phyloP scores from a whole-genome alignment of 164 flowering plant species.

The Echeveria elegans region DNA sequence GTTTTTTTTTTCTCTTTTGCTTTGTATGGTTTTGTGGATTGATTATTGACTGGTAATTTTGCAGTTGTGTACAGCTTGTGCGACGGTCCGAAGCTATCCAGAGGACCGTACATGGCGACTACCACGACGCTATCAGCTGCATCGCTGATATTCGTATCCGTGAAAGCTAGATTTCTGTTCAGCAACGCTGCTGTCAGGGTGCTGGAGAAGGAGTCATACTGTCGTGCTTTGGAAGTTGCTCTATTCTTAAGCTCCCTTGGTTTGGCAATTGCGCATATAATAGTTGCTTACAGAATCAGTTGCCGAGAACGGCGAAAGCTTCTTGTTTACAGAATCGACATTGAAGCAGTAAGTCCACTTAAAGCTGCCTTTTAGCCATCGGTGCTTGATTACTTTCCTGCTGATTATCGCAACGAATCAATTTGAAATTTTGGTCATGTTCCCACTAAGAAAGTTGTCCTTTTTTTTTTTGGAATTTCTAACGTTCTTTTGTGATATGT shows the following conservation, averaged over 20 bases:
- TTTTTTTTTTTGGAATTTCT: too few species aligned
- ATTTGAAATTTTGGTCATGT: too few species aligned
- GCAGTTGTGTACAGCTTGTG: slow-evolving; percentile 72
- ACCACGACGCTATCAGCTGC: slow-evolving; percentile 47
- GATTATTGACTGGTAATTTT: too few species aligned
- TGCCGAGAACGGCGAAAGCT: slow-evolving; percentile 87
- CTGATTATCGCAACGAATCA: too few species aligned
- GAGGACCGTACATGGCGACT: slow-evolving; percentile 69
- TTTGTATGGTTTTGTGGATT: too few species aligned
- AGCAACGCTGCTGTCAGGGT: slow-evolving; percentile 11
- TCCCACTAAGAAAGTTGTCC: too few species aligned
- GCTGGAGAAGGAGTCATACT: slow-evolving; percentile 16
- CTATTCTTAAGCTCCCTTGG: slow-evolving; percentile 52
- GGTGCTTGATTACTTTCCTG: too few species aligned
- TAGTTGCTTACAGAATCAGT: too few species aligned
- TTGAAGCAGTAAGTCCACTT: slow-evolving; percentile 91
- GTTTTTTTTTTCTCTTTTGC: too few species aligned
- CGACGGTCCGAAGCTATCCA: too few species aligned
- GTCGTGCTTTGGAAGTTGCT: slow-evolving; percentile 38
- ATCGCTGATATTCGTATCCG: slow-evolving; percentile 57
- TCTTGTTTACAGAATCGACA: slow-evolving; percentile 78
- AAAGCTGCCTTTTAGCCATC: too few species aligned
- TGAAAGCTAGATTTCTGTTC: slow-evolving; percentile 64
- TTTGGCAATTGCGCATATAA: slow-evolving; percentile 62
- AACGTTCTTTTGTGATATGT: too few species aligned